Evolutionary conservation across 164 flowering plant species (phyloP).

Genomic region (Vitis rupestris): DNA sequence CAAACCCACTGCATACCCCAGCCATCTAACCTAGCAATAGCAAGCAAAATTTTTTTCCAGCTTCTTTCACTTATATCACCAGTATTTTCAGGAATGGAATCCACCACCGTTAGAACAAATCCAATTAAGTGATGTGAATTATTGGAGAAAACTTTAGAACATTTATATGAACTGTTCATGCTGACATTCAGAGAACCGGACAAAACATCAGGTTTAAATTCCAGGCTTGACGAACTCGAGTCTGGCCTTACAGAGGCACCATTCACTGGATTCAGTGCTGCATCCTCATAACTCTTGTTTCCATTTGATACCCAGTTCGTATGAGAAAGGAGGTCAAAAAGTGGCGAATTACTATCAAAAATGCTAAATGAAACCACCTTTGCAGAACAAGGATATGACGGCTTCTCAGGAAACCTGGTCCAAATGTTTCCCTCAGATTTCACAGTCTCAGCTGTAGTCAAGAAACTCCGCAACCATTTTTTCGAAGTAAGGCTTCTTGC

Average conservation of each 20-base stretch:
- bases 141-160: slow-evolving; percentile 72
- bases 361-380: slow-evolving; percentile 72
- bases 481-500: slow-evolving; percentile 34
- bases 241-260: slow-evolving; percentile 13
- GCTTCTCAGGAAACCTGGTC: slow-evolving; percentile 60
- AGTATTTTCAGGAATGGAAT: slow-evolving; percentile 17
- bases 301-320: slow-evolving; percentile 18
- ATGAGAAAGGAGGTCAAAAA: slow-evolving; percentile 33
- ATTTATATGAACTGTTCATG: slow-evolving; percentile 29
- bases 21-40: slow-evolving; percentile 46
- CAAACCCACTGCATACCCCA: slow-evolving; percentile 82
- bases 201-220: slow-evolving; percentile 16
- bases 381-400: slow-evolving; percentile 61
- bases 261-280: slow-evolving; percentile 13
- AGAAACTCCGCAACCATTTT: slow-evolving; percentile 74
- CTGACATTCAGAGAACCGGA: slow-evolving; percentile 17
- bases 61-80: slow-evolving; percentile 24
- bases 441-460: slow-evolving; percentile 48
- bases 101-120: slow-evolving; percentile 42
- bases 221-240: slow-evolving; percentile 14
- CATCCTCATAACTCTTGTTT: slow-evolving; percentile 20
- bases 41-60: slow-evolving; percentile 30
- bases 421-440: slow-evolving; percentile 48
- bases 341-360: slow-evolving; percentile 34
- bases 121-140: slow-evolving; percentile 61